Percentiles rank a stretch among this genome's conserved stretches.
Conservation (phyloP, 2,329 filamentous ascomycete species). For the Balansia obtecta region DNA sequence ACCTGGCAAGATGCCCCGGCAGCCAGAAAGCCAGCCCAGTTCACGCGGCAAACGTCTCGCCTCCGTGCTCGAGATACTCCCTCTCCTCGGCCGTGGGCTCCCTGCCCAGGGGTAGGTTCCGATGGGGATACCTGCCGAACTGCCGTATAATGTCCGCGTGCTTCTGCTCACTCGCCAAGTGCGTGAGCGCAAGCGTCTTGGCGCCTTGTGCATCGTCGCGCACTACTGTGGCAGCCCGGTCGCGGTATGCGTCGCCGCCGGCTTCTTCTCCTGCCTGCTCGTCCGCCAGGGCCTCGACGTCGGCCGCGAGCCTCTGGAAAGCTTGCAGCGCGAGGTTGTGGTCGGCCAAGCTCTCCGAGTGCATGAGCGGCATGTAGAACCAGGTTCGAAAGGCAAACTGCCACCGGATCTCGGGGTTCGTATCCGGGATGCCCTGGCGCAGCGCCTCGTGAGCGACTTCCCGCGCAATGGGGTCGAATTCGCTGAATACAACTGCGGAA, state of each 20-base stretch:
- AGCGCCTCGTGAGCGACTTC: constrained; percentile 27
- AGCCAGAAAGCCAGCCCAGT: background rate
- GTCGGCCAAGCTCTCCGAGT: constrained; percentile 36
- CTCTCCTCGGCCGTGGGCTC: constrained; percentile 35
- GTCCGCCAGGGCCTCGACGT: constrained; percentile 19
- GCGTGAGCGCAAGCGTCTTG: constrained; percentile 11
- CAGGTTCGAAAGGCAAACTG: constrained; percentile 32
- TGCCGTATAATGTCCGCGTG: constrained; percentile 37
- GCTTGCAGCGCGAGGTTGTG: constrained; percentile 28
- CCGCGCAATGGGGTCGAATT: constrained; percentile 44
- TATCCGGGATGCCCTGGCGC: constrained; percentile 17
- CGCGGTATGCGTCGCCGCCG: constrained; percentile 12
- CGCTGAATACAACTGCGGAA: constrained; percentile 31
- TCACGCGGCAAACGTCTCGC: constrained; percentile 23
- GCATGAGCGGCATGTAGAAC: constrained; percentile 49
- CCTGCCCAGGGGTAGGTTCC: constrained; percentile 39
- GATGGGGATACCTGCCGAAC: constrained; percentile 48
- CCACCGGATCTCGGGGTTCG: constrained; percentile 18
- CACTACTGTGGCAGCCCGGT: constrained; percentile 16
- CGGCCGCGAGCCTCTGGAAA: constrained; percentile 18
- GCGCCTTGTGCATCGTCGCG: constrained; percentile 15
- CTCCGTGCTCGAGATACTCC: constrained; percentile 33
- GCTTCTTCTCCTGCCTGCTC: constrained; percentile 10
- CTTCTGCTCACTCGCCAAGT: constrained; percentile 24
- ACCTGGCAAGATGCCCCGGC: background rate